phyloP scores from a whole-genome alignment of 169 alveolate species.

The Babesia bovis region DNA sequence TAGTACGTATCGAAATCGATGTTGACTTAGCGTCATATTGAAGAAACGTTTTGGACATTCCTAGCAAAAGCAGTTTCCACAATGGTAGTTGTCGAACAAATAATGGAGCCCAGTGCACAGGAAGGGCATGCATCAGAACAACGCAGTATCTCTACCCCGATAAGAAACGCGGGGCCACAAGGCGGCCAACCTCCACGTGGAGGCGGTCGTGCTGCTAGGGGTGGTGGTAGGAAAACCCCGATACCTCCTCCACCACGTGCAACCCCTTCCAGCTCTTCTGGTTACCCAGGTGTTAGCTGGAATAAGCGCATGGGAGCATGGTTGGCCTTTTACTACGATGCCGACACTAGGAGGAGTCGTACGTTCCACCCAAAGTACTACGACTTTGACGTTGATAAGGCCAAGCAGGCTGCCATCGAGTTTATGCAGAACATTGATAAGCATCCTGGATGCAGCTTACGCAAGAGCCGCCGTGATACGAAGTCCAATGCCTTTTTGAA shows the following conservation, averaged over 20 bases:
- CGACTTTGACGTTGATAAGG: slow-evolving; percentile 79
- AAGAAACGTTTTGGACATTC: no score
- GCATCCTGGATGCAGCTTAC: slow-evolving; percentile 72
- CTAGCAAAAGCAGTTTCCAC: no score
- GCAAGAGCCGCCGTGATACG: slow-evolving; percentile 60
- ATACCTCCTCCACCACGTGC: slow-evolving; percentile 69
- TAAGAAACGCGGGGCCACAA: not conserved
- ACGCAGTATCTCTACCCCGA: no score
- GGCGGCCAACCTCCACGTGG: no score
- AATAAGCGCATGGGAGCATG: slow-evolving; percentile 85
- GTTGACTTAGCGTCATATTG: no score
- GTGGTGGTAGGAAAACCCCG: slow-evolving; percentile 10
- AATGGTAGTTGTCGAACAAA: no score
- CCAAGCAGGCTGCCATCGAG: slow-evolving; percentile 79
- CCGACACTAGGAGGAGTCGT: slow-evolving; percentile 76
- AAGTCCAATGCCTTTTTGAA: slow-evolving; percentile 18
- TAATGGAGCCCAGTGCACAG: no score
- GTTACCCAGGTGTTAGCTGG: slow-evolving; percentile 87
- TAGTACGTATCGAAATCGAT: no score
- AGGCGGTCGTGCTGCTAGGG: not conserved
- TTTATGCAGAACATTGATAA: slow-evolving; percentile 76
- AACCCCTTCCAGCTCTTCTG: slow-evolving; percentile 72
- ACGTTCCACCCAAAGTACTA: slow-evolving; percentile 83
- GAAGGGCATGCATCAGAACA: no score
- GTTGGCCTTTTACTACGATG: slow-evolving; percentile 82